These are phyloP conservation scores for Ceratobasidium sp. DNA, from an alignment of 1,284 basidiomycete species.

Conservation along the genomic window DNA sequence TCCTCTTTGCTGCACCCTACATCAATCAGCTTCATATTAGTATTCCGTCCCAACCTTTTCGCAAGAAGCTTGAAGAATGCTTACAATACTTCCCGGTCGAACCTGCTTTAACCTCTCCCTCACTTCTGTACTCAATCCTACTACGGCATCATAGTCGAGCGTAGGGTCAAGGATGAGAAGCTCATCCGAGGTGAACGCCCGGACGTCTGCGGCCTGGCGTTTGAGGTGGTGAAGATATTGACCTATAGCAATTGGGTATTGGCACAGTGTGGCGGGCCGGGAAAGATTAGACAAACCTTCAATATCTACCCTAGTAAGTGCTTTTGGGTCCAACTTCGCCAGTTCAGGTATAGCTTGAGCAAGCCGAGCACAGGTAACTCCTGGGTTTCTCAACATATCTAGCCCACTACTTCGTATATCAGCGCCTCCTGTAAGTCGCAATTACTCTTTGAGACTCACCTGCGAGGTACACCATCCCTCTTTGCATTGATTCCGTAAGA, in stretches of 20 bases:
- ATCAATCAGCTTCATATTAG: not conserved
- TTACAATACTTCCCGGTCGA: conserved; percentile 77
- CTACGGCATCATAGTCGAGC: conserved; percentile 76
- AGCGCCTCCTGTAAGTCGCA: not conserved
- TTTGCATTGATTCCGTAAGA: conserved; percentile 68
- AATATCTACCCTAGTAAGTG: conserved; percentile 74
- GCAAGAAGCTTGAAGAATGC: conserved; percentile 51
- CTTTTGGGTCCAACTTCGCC: conserved; percentile 63
- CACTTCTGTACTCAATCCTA: conserved; percentile 82
- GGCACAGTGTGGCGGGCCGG: not conserved
- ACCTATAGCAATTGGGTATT: conserved; percentile 58
- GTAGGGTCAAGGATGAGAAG: conserved; percentile 74
- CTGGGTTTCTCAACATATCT: conserved; percentile 78
- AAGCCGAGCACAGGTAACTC: conserved; percentile 66
- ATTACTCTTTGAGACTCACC: conserved; percentile 57
- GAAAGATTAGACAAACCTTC: conserved; percentile 67
- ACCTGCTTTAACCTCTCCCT: conserved; percentile 73
- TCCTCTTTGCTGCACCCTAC: conserved; percentile 84
- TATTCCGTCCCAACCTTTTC: not conserved
- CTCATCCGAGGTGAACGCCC: conserved; percentile 82
- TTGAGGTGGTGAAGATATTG: conserved; percentile 72
- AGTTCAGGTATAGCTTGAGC: conserved; percentile 69
- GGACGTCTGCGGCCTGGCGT: conserved; percentile 81
- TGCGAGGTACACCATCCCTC: conserved; percentile 71
- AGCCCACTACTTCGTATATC: conserved; percentile 68